Evolutionary conservation across 768 basidiomycete species (phyloP).

Genomic region (Pisolithus marmoratus): DNA sequence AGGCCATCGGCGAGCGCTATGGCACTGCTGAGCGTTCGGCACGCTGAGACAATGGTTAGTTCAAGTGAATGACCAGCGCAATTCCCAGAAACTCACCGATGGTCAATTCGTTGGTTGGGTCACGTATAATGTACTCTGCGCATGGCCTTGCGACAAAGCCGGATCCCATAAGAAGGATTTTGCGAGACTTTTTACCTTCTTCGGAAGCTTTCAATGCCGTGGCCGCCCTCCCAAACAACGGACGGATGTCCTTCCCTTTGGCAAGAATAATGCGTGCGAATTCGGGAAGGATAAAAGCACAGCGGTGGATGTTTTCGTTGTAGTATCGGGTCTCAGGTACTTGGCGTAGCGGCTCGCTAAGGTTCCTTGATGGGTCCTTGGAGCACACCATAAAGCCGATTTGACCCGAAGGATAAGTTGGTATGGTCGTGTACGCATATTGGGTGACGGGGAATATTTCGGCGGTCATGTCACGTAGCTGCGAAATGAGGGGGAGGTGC

Average conservation of each 20-base stretch:
- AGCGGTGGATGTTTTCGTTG: constrained; percentile 70
- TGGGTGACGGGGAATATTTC: constrained; percentile 74
- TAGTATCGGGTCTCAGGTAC: constrained; percentile 78
- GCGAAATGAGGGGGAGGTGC: constrained; percentile 80
- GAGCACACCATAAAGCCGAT: constrained; percentile 93
- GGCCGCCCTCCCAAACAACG: constrained; percentile 67
- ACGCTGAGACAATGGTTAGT: constrained; percentile 45
- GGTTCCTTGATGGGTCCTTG: constrained; percentile 62
- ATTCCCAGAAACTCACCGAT: constrained; percentile 50
- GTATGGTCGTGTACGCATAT: constrained; percentile 95
- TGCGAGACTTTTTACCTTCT: constrained; percentile 47
- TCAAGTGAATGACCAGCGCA: neutral
- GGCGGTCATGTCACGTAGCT: constrained; percentile 63
- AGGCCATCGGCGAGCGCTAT: constrained; percentile 63
- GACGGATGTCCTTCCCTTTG: constrained; percentile 64
- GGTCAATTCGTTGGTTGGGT: constrained; percentile 77
- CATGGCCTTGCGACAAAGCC: constrained; percentile 97
- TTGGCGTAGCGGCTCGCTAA: constrained; percentile 68
- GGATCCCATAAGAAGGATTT: constrained; percentile 85
- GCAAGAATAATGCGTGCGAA: constrained; percentile 75
- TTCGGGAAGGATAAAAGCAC: constrained; percentile 90
- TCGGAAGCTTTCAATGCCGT: constrained; percentile 31
- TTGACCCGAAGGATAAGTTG: constrained; percentile 97
- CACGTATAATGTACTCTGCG: constrained; percentile 86
- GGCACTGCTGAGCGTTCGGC: constrained; percentile 79